These are phyloP conservation scores for Russula dissimulans DNA, from an alignment of 768 basidiomycete species.

Conservation along the genomic window DNA sequence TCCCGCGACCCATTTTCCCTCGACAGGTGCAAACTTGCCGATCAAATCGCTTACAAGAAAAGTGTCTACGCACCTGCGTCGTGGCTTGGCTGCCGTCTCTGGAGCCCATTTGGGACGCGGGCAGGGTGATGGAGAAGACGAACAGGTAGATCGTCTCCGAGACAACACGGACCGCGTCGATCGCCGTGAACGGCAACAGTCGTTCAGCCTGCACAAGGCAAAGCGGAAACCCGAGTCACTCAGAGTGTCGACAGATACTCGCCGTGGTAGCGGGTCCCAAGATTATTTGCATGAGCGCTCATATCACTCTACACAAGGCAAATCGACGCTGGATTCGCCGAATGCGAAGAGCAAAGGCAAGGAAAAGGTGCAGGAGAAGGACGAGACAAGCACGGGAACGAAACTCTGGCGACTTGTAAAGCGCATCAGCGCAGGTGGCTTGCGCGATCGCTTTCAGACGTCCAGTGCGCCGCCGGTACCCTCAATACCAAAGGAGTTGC, in stretches of 20 bases:
- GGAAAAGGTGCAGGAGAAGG: slow-evolving; percentile 23
- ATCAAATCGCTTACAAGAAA: slow-evolving; percentile 16
- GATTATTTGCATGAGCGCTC: background rate
- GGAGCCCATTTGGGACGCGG: background rate
- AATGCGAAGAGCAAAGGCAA: slow-evolving; percentile 7
- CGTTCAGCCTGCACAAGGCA: slow-evolving; percentile 2
- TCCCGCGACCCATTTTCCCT: background rate
- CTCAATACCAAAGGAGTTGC: slow-evolving; percentile 41
- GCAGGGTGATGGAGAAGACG: background rate
- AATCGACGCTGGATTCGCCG: background rate
- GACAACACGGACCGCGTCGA: background rate
- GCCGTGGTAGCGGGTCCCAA: background rate
- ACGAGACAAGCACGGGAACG: slow-evolving; percentile 26
- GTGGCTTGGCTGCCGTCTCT: background rate
- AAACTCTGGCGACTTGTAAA: slow-evolving; percentile 65
- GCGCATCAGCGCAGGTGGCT: slow-evolving; percentile 53
- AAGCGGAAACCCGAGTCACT: slow-evolving; percentile 11
- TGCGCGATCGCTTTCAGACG: slow-evolving; percentile 45
- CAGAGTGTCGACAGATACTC: slow-evolving; percentile 7
- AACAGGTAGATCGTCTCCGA: background rate
- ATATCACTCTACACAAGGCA: background rate
- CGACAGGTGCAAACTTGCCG: background rate
- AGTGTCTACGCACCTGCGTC: slow-evolving; percentile 12
- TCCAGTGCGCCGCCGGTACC: slow-evolving; percentile 42
- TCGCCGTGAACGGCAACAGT: slow-evolving; percentile 9